Evolutionary conservation across 108 stramenopile genomes (phyloP), one percentile per base, ranked within the genome.

Genomic region (Conticribra guillardii): DNA sequence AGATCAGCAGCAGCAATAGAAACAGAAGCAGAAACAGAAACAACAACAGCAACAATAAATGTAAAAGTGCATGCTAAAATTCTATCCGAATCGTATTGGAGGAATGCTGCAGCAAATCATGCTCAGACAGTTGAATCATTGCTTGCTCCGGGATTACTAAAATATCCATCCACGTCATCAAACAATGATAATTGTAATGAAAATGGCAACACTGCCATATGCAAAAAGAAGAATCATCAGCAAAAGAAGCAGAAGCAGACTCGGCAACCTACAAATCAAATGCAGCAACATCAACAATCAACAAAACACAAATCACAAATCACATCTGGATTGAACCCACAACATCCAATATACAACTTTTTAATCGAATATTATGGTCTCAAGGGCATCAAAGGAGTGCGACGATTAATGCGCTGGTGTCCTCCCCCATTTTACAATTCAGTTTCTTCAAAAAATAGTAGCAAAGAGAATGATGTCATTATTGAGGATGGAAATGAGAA

Each of bases 341-440:
- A 74, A 30, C 65, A 93, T 79, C 92, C 92, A 16, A 66, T 90
- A n/a, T 93, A 89, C 67, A 93, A 93, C 55, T 93, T 93, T 74
- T 59, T 93, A 30, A 84, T 93, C 33, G 92, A 93, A 65, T 93
- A 93, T 66, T 93, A 93, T 68, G 92, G 92, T 18, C 49, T 93
- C 17, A 90, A 88, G 54, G 89, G 87, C 0, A 33, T 56, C 52
- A 92, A 89, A 64, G 91, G 91, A 14, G 61, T 78, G 16, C 58
- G 74, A 27, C 51, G 85, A 56, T 64, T 93, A 47, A 68, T 70
- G 17, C 24, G 87, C 44, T 93, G 92, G 92, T 82, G 83, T 23
- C 92, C 92, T 4, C 49, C 69, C 61, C 77, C 81, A 22, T 52
- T 57, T 21, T 64, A 45, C 3, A 11, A 27, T 2, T 1, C 55